Conservation (phyloP, 306 rosid species). For the Pterocarpus santalinus region DNA sequence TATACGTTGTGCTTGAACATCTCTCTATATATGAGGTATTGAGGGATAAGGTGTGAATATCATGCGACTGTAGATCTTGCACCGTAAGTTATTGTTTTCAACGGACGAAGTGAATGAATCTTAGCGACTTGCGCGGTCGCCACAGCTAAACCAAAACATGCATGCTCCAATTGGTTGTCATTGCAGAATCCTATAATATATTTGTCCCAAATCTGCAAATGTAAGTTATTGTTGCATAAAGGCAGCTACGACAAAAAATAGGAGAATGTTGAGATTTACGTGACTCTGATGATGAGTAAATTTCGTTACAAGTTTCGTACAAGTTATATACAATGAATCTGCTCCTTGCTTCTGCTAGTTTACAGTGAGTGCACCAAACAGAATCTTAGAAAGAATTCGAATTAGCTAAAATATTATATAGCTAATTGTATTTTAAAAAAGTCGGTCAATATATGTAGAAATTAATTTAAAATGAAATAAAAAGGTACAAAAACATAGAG, state of each 20-base stretch:
- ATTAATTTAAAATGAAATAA: too few species aligned
- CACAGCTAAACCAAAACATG: not conserved
- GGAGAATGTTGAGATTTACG: not conserved
- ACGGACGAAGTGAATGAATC: conserved; percentile 22
- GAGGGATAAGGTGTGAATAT: not conserved
- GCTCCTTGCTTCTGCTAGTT: too few species aligned
- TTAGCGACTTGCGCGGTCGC: not conserved
- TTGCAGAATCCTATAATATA: not conserved
- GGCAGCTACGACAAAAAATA: not conserved
- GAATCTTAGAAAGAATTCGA: too few species aligned
- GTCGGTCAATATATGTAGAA: too few species aligned
- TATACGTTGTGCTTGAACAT: not conserved
- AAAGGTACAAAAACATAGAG: too few species aligned
- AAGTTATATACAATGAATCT: too few species aligned
- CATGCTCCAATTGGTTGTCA: not conserved
- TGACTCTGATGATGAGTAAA: too few species aligned
- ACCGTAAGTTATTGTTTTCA: not conserved
- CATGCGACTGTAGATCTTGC: conserved; percentile 2
- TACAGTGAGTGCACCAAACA: too few species aligned
- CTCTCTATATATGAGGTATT: not conserved
- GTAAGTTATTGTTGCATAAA: not conserved
- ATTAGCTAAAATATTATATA: too few species aligned
- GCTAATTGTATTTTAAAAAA: too few species aligned
- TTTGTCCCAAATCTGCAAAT: not conserved
- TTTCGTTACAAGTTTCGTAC: too few species aligned